Base-by-base conservation (phyloP, 2,329 filamentous ascomycete species). In the Alternaria brassicae region DNA sequence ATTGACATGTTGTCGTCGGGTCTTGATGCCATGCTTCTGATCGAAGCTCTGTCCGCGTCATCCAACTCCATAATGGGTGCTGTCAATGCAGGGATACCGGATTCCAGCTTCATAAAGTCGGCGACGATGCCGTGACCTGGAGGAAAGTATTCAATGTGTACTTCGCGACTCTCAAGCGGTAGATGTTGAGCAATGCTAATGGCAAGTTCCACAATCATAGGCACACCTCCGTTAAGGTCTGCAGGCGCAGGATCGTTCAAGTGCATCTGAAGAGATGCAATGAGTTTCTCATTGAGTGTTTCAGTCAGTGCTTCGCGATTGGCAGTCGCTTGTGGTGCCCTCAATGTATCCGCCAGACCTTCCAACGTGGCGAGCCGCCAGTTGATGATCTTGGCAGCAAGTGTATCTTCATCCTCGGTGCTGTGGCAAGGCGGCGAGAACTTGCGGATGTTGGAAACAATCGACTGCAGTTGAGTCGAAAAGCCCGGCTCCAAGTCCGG, bases 291-390 rank as follows among this genome's bases (percentile, higher is more conserved):
- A 27, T 89, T 91, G 58, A 97, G 75, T 39, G 72, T 72, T 13
- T 81, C 78, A 7, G 76, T 81, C 40, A 84, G 87, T 53, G 86
- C 82, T 7, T 84, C 79, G 28, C 89, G 88, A 77, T 93, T 85
- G 10, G 90, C 86, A 12, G 83, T 83, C 42, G 88, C 89, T 54
- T 89, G 84, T 0, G 86, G 81, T 4, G 89, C 87, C 56, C 85
- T 84, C 17, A 98, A 83, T 34, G 86, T 78, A 52, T 90, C 88
- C 63, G 89, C 85, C 17, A 99, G 83, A n/a, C 94, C 95, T 72
- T 99, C 95, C 15, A 98, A 83, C 3, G 95, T 99, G 3, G 94
- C 89, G 79, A 98, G 88, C 60, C 95, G 88, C 95, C 95, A 99
- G 73, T 90, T 92, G 60, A 96, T 89, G 42, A 98, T 88, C 79